Conservation (phyloP, 192 early-diverging fungal genomes). For the Geranomyces variabilis region DNA sequence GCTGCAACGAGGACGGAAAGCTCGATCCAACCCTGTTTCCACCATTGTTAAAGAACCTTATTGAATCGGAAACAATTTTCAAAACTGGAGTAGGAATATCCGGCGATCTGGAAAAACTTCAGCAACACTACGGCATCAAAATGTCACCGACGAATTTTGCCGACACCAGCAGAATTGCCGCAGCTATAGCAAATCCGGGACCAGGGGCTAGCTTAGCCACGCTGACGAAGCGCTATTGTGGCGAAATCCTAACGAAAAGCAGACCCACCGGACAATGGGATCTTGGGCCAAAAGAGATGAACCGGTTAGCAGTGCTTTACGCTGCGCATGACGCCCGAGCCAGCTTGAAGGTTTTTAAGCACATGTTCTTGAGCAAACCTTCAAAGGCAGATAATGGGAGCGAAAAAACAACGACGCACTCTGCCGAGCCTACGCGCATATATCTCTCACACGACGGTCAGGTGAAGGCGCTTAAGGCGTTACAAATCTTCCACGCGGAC, state of each 20-base stretch:
- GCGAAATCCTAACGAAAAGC: conserved; percentile 6
- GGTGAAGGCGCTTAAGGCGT: no score
- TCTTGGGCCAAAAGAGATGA: background rate
- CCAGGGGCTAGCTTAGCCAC: background rate
- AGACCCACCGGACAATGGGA: conserved; percentile 24
- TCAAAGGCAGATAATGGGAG: no score
- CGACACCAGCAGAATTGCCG: background rate
- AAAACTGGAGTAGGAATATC: conserved; percentile 28
- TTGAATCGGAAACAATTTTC: background rate
- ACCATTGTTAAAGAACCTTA: background rate
- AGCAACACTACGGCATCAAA: conserved; percentile 11
- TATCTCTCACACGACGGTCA: no score
- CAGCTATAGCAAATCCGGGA: background rate
- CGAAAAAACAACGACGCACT: no score
- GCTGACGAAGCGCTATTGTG: conserved; percentile 10
- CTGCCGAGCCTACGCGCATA: no score
- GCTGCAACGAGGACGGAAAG: background rate
- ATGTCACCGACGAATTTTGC: background rate
- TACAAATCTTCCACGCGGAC: no score
- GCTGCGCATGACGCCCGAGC: conserved; percentile 29
- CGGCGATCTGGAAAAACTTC: conserved; percentile 1
- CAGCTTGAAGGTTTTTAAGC: conserved; percentile 9
- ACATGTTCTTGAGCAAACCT: background rate
- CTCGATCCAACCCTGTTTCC: conserved; percentile 18
- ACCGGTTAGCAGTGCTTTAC: conserved; percentile 5